Conservation (phyloP, 306 rosid genomes). For the Canavalia gladiata region DNA sequence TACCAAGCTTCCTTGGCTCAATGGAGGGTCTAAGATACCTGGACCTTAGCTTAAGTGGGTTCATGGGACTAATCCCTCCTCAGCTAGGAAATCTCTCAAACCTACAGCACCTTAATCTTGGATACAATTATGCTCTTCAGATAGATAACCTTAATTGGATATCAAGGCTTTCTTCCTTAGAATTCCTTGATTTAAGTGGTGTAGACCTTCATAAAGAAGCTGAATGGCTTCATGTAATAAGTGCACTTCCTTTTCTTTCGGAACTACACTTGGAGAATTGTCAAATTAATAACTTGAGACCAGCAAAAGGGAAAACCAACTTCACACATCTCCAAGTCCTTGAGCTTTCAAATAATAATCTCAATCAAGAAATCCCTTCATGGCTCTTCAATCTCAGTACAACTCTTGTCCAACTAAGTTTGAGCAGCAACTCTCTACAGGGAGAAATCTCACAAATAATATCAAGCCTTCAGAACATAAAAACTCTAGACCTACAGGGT, state of each 20-base stretch:
- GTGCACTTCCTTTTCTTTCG: constrained; percentile 40
- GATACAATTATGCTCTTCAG: constrained; percentile 13
- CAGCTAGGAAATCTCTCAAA: constrained; percentile 52
- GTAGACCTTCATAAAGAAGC: constrained; percentile 34
- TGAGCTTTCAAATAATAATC: constrained; percentile 44
- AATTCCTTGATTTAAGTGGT: constrained; percentile 43
- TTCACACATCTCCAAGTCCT: constrained; percentile 47
- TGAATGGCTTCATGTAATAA: constrained; percentile 43
- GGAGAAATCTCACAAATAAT: constrained; percentile 39
- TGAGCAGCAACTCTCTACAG: constrained; percentile 10
- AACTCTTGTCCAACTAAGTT: constrained; percentile 27
- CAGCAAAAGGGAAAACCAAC: constrained; percentile 28
- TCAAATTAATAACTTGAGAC: constrained; percentile 33
- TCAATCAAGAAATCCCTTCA: constrained; percentile 31
- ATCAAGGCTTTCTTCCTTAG: constrained; percentile 39
- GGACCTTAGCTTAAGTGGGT: constrained; percentile 44
- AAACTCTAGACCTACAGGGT: constrained; percentile 6
- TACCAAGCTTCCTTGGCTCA: constrained; percentile 55
- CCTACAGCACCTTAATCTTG: constrained; percentile 47
- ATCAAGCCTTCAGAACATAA: constrained; percentile 34
- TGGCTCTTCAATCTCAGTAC: constrained; percentile 38
- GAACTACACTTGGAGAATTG: constrained; percentile 47
- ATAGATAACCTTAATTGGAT: constrained; percentile 46
- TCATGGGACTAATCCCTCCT: constrained; percentile 48
- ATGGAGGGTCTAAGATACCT: constrained; percentile 42